These are phyloP conservation scores for Prunus padus DNA, from an alignment of 306 rosid genomes.

Conservation along the genomic window DNA sequence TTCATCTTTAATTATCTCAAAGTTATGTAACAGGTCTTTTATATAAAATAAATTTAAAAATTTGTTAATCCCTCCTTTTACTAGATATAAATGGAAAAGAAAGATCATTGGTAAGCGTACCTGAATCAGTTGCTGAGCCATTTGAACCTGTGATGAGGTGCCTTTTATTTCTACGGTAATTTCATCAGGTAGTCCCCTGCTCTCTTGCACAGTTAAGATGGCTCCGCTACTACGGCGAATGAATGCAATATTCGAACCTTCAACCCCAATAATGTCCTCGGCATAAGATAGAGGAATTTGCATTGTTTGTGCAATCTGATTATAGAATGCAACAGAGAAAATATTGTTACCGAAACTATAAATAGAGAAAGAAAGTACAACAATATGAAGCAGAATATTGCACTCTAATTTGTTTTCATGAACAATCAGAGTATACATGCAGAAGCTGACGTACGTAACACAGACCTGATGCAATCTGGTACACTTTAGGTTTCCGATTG, in stretches of 20 bases:
- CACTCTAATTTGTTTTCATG: background rate
- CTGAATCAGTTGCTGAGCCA: constrained; percentile 92
- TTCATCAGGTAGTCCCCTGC: constrained; percentile 84
- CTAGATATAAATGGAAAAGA: background rate
- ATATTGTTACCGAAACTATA: constrained; percentile 14
- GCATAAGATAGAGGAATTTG: constrained; percentile 95
- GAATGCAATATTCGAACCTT: constrained; percentile 86
- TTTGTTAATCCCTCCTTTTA: background rate
- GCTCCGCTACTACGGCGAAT: constrained; percentile 95
- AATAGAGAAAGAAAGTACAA: background rate
- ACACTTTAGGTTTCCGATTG: background rate
- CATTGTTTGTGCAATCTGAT: constrained; percentile 92
- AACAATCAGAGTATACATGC: background rate
- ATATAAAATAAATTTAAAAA: background rate
- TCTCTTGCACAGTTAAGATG: constrained; percentile 86
- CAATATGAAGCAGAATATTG: background rate
- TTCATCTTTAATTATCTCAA: background rate
- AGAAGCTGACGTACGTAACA: background rate
- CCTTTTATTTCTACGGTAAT: constrained; percentile 94
- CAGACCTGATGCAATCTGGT: background rate
- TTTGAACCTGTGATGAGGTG: constrained; percentile 82
- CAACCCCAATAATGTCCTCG: constrained; percentile 91
- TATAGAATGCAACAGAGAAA: constrained; percentile 10
- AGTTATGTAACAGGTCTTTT: background rate
- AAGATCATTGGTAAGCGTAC: constrained; percentile 29